Conservation (phyloP, 164 flowering plant species). For the Houttuynia cordata region DNA sequence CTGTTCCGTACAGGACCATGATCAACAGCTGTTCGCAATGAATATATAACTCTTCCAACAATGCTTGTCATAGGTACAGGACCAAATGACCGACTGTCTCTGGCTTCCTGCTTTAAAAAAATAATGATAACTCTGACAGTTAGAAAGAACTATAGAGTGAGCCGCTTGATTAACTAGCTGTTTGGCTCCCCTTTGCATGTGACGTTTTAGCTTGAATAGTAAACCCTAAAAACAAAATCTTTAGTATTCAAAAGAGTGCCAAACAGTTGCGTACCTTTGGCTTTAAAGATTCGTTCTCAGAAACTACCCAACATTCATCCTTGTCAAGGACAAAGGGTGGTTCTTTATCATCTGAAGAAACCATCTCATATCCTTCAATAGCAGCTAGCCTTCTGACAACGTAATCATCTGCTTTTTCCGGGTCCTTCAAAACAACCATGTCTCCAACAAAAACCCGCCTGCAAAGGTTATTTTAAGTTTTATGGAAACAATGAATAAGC, state of each 20-base stretch:
- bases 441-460: constrained; percentile 88
- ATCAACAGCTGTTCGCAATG: constrained; percentile 67
- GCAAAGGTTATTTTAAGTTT: background rate
- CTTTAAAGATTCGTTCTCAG: constrained; percentile 73
- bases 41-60: constrained; percentile 81
- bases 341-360: constrained; percentile 71
- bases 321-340: constrained; percentile 77
- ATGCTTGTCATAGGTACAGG: constrained; percentile 66
- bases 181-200: too few relatives aligned
- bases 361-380: constrained; percentile 84
- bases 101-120: constrained; percentile 56
- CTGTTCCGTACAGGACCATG: constrained; percentile 93
- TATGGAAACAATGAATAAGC: constrained; percentile 2
- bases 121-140: background rate
- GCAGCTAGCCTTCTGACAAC: constrained; percentile 92
- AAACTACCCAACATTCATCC: constrained; percentile 85
- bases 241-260: too few relatives aligned
- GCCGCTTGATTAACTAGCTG: too few relatives aligned
- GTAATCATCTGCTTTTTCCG: constrained; percentile 40
- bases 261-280: constrained; percentile 57
- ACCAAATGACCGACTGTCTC: constrained; percentile 87
- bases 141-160: background rate
- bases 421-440: constrained; percentile 81
- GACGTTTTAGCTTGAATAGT: too few relatives aligned
- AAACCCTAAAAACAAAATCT: too few relatives aligned